Evolutionary conservation across 208 protist genomes (phyloP).

Genomic region (Trichomonas tenax): DNA sequence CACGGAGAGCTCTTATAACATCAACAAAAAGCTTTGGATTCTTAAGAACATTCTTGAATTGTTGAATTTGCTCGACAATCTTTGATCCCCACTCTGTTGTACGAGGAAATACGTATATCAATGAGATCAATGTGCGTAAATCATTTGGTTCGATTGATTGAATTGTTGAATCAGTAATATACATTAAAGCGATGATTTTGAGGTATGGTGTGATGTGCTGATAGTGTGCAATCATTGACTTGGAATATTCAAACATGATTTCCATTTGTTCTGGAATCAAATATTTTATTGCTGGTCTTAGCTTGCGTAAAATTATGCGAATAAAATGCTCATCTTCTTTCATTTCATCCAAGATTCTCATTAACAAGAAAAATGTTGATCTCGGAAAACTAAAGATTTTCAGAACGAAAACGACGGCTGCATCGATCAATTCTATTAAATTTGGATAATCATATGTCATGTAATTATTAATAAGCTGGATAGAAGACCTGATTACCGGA

Average conservation of each 20-base stretch:
- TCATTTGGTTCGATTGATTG: neutral
- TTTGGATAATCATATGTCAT: neutral
- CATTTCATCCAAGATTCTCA: neutral
- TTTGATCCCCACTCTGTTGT: neutral
- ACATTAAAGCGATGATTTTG: neutral
- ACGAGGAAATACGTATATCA: neutral
- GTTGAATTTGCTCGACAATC: neutral
- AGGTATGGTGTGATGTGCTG: neutral
- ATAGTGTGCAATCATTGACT: neutral
- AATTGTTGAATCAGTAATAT: neutral
- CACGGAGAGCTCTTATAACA: neutral
- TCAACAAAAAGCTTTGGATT: neutral
- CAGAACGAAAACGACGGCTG: neutral
- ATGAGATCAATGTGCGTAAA: neutral
- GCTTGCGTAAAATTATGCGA: neutral
- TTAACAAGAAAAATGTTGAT: neutral
- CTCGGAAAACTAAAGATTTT: neutral
- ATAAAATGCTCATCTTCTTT: neutral
- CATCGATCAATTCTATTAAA: neutral
- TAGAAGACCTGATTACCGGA: neutral
- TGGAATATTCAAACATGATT: neutral
- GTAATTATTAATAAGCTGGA: neutral
- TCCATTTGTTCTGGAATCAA: neutral
- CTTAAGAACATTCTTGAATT: neutral
- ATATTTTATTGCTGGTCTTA: neutral